Evolutionary conservation across 2,329 filamentous ascomycete genomes (phyloP).

Genomic region (Beauveria bassiana): DNA sequence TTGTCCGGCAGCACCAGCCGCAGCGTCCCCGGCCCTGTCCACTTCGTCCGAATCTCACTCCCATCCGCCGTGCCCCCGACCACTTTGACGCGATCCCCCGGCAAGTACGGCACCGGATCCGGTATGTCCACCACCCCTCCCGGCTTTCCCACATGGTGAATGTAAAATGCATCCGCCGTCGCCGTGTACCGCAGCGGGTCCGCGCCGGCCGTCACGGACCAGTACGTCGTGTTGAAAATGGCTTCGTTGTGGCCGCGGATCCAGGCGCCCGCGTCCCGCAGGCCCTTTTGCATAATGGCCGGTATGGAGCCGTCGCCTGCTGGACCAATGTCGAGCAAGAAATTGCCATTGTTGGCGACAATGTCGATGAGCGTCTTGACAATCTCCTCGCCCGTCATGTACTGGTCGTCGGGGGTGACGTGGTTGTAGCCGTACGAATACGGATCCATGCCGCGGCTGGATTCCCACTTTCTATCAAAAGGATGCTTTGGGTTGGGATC

Average conservation of each 20-base stretch:
- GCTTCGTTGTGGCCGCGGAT: constrained; percentile 45
- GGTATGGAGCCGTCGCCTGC: constrained; percentile 47
- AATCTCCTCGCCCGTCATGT: constrained; percentile 44
- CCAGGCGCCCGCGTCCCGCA: constrained; percentile 46
- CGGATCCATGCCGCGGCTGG: constrained; percentile 51
- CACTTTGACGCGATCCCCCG: constrained; percentile 38
- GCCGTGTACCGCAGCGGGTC: constrained; percentile 42
- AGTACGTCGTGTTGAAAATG: constrained; percentile 50
- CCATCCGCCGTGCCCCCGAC: constrained; percentile 27
- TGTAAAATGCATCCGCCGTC: constrained; percentile 44
- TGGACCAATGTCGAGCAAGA: constrained; percentile 49
- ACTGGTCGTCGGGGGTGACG: constrained; percentile 39
- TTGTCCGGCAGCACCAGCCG: constrained; percentile 25
- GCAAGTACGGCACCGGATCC: constrained; percentile 37
- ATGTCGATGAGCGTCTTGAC: constrained; percentile 43
- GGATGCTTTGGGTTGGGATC: constrained; percentile 7
- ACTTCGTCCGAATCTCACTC: constrained; percentile 15
- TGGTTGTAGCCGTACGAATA: constrained; percentile 53
- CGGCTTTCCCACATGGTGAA: constrained; percentile 36
- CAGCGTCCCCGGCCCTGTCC: constrained; percentile 18
- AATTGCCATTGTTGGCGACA: constrained; percentile 47
- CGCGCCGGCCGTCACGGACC: constrained; percentile 39
- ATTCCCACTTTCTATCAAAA: constrained; percentile 46
- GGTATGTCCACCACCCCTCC: constrained; percentile 27
- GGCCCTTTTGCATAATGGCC: constrained; percentile 36